These are phyloP conservation scores for Aegilops bicornis DNA, from an alignment of 176 grass and related monocot species.

Conservation along the genomic window DNA sequence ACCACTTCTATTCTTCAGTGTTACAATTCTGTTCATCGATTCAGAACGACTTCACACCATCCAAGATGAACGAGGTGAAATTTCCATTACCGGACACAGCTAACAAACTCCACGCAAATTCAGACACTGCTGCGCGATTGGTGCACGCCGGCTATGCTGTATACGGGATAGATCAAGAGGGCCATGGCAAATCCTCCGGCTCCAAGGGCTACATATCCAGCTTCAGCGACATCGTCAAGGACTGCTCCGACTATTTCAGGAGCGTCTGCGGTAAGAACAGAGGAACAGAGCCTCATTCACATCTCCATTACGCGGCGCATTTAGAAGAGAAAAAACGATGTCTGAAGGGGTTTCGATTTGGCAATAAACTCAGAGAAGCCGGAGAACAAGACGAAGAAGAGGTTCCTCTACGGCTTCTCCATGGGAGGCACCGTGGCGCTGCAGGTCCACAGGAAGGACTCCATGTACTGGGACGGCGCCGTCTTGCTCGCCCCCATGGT, in stretches of 20 bases:
- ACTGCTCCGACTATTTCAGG: conserved; percentile 60
- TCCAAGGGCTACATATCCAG: conserved; percentile 57
- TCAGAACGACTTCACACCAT: background rate
- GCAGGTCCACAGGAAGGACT: conserved; percentile 44
- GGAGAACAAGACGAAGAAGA: conserved; percentile 52
- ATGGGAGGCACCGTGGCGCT: conserved; percentile 54
- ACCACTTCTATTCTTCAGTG: background rate
- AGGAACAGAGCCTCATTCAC: background rate
- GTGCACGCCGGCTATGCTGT: conserved; percentile 56
- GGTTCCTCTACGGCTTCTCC: conserved; percentile 67
- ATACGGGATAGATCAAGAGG: conserved; percentile 55
- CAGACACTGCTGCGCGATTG: conserved; percentile 55
- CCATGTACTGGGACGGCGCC: conserved; percentile 52
- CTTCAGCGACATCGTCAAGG: conserved; percentile 51
- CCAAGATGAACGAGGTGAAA: background rate
- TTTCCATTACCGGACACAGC: background rate
- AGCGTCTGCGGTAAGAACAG: conserved; percentile 51
- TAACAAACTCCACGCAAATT: background rate
- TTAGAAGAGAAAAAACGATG: background rate
- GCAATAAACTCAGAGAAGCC: conserved; percentile 29
- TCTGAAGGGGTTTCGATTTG: background rate
- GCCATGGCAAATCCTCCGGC: conserved; percentile 65
- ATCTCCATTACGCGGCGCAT: background rate
- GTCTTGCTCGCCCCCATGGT: conserved; percentile 55
- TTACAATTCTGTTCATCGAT: background rate